Evolutionary conservation across 306 rosid genomes (phyloP), one percentile per base, ranked within the genome.

Genomic region (Dicorynia guianensis): DNA sequence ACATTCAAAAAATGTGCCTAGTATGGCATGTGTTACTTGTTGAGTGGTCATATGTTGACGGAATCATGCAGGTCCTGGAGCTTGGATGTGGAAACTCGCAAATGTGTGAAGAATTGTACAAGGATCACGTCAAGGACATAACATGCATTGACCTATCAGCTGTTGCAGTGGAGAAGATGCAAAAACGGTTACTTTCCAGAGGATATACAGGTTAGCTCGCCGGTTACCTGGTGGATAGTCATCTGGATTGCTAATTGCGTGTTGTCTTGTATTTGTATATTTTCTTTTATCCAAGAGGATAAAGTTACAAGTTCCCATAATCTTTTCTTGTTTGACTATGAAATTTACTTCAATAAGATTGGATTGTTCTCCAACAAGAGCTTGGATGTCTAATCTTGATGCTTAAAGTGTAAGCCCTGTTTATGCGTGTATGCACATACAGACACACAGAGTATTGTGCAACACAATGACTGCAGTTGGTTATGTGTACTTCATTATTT

Each of bases 41-140:
- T 0, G 3, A 44, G 52, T 25, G 43, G 43, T 8, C 55, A 25
- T 7, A 6, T 47, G 44, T 47, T 76, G 79, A 82, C 77, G 81
- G 34, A 35, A 67, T 74, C 15, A 11, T 80, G 64, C 81, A 93
- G 98, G 86, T 93, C 3, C 75, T 92, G 78, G 97, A 94, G 80
- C 90, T 94, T 69, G 98, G 98, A 39, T 92, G 96, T 85, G 98
- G 98, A 77, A 92, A 90, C 82, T 94, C 98, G 4, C 93, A 89
- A 66, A 49, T 94, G 87, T 88, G 85, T 75, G 92, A 91, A 79
- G 89, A 89, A 14, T 82, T 94, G 80, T 82, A 94, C 77, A 92
- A 69, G 50, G 96, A 94, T 80, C 96, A 95, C 42, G 74, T 84
- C 15, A 84, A 84, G 2, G 38, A 86, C 49, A 89, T 92, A 66